These are phyloP conservation scores for Eucalyptus pauciflora DNA, from an alignment of 345 rosid genomes.

Conservation along the genomic window DNA sequence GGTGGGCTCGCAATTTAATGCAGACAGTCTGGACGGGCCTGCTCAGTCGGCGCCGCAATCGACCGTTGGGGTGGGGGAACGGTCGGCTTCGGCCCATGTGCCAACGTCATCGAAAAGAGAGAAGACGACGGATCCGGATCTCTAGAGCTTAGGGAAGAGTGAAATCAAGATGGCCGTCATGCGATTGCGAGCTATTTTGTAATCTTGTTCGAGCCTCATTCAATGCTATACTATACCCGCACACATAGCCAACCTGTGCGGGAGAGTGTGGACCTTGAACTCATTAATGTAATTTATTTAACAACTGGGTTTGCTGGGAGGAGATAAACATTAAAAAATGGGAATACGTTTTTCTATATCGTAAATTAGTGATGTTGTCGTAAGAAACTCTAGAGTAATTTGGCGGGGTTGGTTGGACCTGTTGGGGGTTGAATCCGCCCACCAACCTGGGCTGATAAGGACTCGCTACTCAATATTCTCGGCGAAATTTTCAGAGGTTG, in stretches of 20 bases:
- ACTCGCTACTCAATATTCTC: not conserved
- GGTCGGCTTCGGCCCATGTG: not conserved
- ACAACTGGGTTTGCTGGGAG: accelerated
- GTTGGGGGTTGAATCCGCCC: not conserved
- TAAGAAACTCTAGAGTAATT: not conserved
- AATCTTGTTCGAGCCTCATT: not conserved
- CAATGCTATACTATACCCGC: not conserved
- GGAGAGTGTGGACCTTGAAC: not conserved
- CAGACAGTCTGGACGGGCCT: not conserved
- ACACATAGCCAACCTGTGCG: not conserved
- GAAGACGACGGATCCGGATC: not conserved
- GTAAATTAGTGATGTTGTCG: not conserved
- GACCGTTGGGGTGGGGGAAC: not conserved
- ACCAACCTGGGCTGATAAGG: not conserved
- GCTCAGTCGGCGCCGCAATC: not conserved
- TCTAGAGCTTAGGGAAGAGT: not conserved
- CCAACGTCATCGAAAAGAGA: not conserved
- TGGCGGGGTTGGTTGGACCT: not conserved
- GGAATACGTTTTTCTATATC: not conserved
- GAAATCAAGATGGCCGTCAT: not conserved
- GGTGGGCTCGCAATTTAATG: not conserved
- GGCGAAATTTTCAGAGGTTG: not conserved
- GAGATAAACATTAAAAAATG: not conserved
- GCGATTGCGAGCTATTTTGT: accelerated
- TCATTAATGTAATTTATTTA: not conserved